Base-by-base conservation (phyloP, 495 filamentous ascomycete species). In the Penicillium turbatum region DNA sequence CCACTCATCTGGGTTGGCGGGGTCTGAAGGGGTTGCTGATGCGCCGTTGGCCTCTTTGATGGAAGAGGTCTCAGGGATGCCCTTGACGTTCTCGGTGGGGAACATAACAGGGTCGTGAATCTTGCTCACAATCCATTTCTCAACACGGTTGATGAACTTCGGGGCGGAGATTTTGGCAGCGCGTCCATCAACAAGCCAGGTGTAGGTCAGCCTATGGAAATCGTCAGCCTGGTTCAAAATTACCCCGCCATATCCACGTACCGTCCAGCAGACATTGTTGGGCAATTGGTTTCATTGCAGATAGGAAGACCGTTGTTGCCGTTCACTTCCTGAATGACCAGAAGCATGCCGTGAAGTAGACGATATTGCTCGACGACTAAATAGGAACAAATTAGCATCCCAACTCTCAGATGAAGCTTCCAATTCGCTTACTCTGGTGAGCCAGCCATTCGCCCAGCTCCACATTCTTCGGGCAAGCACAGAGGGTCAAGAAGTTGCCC, bases 401-500 rank as follows among this genome's bases (percentile, higher is more conserved):
- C 19, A 17, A n/a, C 3, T n/a, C 11, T 16, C 30, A 24, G 11
- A 19, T 13, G 13, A 36, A 45, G 36, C 15, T 31, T 21, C 52
- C 34, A 34, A 3, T 19, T 39, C 19, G 63, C 77, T 71, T 76
- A 95, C 92, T 86, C 81, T 96, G 92, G 71, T 96, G 91, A 48
- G 91, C 90, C 54, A 95, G 74, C 92, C 92, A 97, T 64, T 97
- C 92, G 30, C 90, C 91, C 54, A 88, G 79, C 66, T 96, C 92
- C 26, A 96, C 86, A 46, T 89, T 86, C 68, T 88, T 88, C 8
- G 92, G 92, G 64, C 88, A 87, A 45, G 88, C 88, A 60, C 90
- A 92, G 38, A 97, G 72, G 17, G 92, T 96, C 87, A 95, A 89
- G 67, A 96, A 96, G 71, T 96, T 97, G 39, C 92, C 92, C 72